Conservation (phyloP, 1,284 basidiomycete genomes). For the Cutaneotrichosporon mucoides region DNA sequence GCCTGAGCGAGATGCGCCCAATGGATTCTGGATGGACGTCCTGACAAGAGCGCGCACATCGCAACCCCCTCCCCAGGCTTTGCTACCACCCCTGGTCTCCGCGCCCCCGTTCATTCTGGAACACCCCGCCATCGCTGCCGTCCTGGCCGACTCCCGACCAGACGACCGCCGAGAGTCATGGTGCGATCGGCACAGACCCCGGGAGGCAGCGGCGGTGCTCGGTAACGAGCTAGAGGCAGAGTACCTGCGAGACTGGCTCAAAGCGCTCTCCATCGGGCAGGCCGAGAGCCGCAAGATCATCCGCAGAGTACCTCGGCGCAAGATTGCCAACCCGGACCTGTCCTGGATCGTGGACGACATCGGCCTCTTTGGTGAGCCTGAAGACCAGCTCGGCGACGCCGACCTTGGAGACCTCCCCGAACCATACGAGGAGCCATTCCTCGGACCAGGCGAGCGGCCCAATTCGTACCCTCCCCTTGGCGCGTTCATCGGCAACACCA, state of each 20-base stretch:
- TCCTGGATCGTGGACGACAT: constrained; percentile 50
- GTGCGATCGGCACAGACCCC: constrained; percentile 74
- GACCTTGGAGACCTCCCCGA: constrained; percentile 23
- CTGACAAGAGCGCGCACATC: background rate
- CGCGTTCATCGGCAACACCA: constrained; percentile 65
- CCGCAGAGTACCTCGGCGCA: constrained; percentile 23
- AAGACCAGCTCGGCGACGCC: constrained; percentile 28
- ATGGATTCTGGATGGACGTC: background rate
- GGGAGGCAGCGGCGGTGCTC: constrained; percentile 66
- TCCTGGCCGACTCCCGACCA: constrained; percentile 7
- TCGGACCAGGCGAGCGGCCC: constrained; percentile 22
- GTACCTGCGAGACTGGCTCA: constrained; percentile 79
- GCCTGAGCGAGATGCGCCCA: background rate
- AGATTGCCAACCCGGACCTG: constrained; percentile 18
- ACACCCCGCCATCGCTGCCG: constrained; percentile 33
- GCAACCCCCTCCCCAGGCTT: background rate
- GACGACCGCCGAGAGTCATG: constrained; percentile 56
- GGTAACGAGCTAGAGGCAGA: constrained; percentile 71
- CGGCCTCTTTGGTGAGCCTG: constrained; percentile 32
- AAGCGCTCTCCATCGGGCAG: constrained; percentile 59
- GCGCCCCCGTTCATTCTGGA: constrained; percentile 16
- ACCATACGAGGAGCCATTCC: constrained; percentile 22
- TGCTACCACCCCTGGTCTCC: background rate
- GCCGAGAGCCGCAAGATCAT: constrained; percentile 39
- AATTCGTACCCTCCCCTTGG: constrained; percentile 31